Percentiles rank a stretch among this genome's conserved stretches.
Evolutionary conservation across 371 early-diverging fungal genomes (phyloP).

Genomic region (Rhizomucor pusillus): DNA sequence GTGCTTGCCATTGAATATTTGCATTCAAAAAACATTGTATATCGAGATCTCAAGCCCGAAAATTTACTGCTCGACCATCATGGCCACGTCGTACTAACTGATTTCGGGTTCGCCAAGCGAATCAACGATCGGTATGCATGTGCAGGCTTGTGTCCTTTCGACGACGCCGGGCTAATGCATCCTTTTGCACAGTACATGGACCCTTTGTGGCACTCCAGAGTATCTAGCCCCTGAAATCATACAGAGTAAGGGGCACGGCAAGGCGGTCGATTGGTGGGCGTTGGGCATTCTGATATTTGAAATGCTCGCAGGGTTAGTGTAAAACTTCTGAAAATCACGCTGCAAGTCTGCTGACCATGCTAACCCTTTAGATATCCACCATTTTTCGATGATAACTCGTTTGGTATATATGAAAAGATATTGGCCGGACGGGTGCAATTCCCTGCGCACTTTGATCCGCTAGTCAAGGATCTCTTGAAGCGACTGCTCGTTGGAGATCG

Average conservation of each 20-base stretch:
- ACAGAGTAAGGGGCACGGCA: constrained; percentile 94
- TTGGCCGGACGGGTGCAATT: constrained; percentile 70
- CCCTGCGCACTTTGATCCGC: constrained; percentile 71
- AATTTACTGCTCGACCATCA: constrained; percentile 85
- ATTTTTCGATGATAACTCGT: constrained; percentile 94
- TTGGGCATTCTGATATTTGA: constrained; percentile 98
- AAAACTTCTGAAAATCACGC: neutral
- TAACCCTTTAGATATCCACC: constrained; percentile 66
- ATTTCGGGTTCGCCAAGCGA: constrained; percentile 98
- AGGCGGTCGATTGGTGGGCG: constrained; percentile 99
- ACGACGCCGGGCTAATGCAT: constrained; percentile 18
- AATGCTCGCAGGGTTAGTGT: constrained; percentile 89
- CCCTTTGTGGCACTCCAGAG: constrained; percentile 98
- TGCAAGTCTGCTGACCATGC: too few species aligned
- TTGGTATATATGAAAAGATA: constrained; percentile 85
- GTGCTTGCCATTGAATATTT: constrained; percentile 74
- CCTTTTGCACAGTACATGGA: constrained; percentile 61
- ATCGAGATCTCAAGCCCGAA: constrained; percentile 96
- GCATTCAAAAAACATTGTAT: constrained; percentile 86
- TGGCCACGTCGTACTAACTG: constrained; percentile 98
- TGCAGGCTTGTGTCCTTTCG: neutral
- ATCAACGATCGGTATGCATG: constrained; percentile 42
- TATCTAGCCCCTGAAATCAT: constrained; percentile 99
- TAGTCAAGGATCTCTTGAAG: constrained; percentile 76
- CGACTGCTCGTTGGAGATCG: constrained; percentile 71